A percentile compares a stretch with the other conserved stretches of the same genome.
Evolutionary conservation across 1,284 basidiomycete genomes (phyloP).

Genomic region (Austroboletus novae-zelandiae): DNA sequence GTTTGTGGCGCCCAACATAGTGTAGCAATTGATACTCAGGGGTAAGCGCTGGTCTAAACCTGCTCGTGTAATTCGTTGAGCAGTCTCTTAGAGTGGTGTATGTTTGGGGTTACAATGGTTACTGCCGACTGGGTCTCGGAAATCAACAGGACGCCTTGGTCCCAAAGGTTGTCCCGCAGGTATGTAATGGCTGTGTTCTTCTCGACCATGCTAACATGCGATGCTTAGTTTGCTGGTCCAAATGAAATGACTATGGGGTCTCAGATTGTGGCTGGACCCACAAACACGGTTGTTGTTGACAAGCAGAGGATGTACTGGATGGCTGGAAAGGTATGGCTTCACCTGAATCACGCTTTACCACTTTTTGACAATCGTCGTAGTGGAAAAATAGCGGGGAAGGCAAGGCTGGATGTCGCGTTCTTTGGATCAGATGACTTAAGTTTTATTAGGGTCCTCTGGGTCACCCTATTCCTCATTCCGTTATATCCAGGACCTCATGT

Average conservation of each 20-base stretch:
- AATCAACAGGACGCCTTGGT: slow-evolving; percentile 80
- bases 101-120: slow-evolving; percentile 85
- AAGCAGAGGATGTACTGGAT: slow-evolving; percentile 81
- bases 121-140: slow-evolving; percentile 79
- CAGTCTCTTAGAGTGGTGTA: slow-evolving; percentile 54
- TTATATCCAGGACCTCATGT: slow-evolving; percentile 80
- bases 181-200: slow-evolving; percentile 14
- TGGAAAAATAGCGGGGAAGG: slow-evolving; percentile 95
- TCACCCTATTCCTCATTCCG: slow-evolving; percentile 83
- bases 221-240: slow-evolving; percentile 65
- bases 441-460: slow-evolving; percentile 62
- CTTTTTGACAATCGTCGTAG: slow-evolving; percentile 37
- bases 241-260: slow-evolving; percentile 64
- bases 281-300: slow-evolving; percentile 83
- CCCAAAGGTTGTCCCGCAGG: slow-evolving; percentile 78
- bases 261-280: slow-evolving; percentile 75
- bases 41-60: slow-evolving; percentile 39
- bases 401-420: slow-evolving; percentile 19
- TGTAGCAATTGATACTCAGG: slow-evolving; percentile 76
- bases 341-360: neutral
- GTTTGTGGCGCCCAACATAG: slow-evolving; percentile 86
- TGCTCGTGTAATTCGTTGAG: slow-evolving; percentile 5
- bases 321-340: slow-evolving; percentile 65
- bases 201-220: neutral
- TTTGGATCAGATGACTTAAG: slow-evolving; percentile 2